Percentiles rank a stretch among this genome's conserved stretches.
phyloP scores from a whole-genome alignment of 1,284 basidiomycete genomes.

The Ustilago lituana region DNA sequence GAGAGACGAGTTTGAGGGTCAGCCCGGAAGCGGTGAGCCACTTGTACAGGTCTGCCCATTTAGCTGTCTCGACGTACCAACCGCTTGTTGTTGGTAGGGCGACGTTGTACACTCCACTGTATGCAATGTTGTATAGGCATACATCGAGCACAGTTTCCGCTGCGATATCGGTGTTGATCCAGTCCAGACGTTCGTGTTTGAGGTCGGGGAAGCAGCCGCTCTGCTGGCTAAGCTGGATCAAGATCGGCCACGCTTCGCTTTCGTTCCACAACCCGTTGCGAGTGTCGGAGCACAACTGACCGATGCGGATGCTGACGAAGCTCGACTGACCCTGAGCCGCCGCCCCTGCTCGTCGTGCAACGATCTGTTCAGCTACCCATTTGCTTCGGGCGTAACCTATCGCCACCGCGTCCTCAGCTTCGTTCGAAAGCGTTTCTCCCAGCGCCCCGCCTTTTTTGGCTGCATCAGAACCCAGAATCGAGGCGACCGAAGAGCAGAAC shows the following conservation, averaged over 20 bases:
- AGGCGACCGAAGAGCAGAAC: constrained; percentile 69
- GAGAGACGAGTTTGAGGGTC: constrained; percentile 77
- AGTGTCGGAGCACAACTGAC: constrained; percentile 73
- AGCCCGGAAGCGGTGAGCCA: constrained; percentile 76
- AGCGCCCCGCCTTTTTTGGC: neutral
- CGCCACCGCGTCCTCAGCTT: constrained; percentile 15
- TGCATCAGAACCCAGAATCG: constrained; percentile 71
- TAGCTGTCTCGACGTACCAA: neutral
- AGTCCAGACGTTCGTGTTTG: constrained; percentile 68
- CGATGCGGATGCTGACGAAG: constrained; percentile 64
- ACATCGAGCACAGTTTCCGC: constrained; percentile 72
- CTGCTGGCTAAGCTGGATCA: constrained; percentile 69
- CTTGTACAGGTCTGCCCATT: constrained; percentile 71
- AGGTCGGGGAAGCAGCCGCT: constrained; percentile 70
- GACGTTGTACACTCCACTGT: constrained; percentile 15
- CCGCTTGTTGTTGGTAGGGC: constrained; percentile 20
- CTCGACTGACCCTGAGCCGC: neutral
- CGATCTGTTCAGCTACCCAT: constrained; percentile 75
- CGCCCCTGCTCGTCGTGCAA: constrained; percentile 46
- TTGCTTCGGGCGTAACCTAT: constrained; percentile 68
- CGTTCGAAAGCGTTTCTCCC: constrained; percentile 3
- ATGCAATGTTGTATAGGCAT: constrained; percentile 47
- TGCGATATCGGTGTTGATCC: constrained; percentile 74
- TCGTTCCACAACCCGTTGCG: constrained; percentile 74
- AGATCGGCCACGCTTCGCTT: constrained; percentile 71